Evolutionary conservation across 768 basidiomycete genomes (phyloP).

Genomic region (Auricularia cornea): DNA sequence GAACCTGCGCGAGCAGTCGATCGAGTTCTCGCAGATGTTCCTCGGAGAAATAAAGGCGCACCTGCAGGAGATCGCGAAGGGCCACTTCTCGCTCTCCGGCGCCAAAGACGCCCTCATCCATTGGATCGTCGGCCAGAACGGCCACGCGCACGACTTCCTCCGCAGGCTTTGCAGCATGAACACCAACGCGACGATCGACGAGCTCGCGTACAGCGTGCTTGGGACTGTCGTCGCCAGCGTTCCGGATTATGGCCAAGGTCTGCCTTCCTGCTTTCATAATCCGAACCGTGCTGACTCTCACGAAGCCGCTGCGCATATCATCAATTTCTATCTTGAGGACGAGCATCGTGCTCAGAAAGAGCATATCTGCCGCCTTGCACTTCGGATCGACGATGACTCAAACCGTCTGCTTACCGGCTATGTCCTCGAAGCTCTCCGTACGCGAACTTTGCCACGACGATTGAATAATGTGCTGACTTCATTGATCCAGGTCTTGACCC

Average conservation of each 20-base stretch:
- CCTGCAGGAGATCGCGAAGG: constrained; percentile 33
- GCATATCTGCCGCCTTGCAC: constrained; percentile 20
- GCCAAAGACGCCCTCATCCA: constrained; percentile 36
- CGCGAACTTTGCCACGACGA: constrained; percentile 20
- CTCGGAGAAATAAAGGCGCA: constrained; percentile 47
- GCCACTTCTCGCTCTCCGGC: constrained; percentile 30
- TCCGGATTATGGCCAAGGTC: constrained; percentile 63
- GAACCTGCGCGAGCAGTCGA: constrained; percentile 44
- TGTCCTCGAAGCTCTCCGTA: constrained; percentile 62
- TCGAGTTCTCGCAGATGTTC: constrained; percentile 45
- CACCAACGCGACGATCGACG: constrained; percentile 48
- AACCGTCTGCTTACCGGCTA: constrained; percentile 39
- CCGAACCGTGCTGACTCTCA: background rate
- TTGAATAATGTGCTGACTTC: constrained; percentile 8
- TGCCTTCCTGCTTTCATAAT: background rate
- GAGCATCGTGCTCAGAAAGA: constrained; percentile 20
- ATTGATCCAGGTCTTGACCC: constrained; percentile 53
- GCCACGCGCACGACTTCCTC: constrained; percentile 36
- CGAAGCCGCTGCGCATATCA: constrained; percentile 53
- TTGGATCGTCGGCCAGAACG: constrained; percentile 22
- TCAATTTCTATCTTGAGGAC: constrained; percentile 56
- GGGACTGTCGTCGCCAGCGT: constrained; percentile 61
- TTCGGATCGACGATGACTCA: constrained; percentile 24
- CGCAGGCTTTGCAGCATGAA: background rate
- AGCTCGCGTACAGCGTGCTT: constrained; percentile 59